phyloP scores from a whole-genome alignment of 352 stramenopile genomes.

The Globisporangium middletonii region DNA sequence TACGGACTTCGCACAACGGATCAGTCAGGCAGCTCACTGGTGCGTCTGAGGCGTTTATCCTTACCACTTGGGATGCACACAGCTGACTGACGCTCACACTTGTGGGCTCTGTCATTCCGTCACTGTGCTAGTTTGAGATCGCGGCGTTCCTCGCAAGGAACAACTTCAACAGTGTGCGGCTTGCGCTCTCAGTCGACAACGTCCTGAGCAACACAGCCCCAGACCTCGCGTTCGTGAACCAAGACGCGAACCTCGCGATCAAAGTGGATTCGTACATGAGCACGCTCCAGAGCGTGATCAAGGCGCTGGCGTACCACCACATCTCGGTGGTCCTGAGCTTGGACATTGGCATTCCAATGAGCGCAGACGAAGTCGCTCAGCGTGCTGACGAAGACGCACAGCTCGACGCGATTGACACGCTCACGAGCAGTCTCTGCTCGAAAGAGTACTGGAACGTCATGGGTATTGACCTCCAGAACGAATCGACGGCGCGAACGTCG shows the following conservation, averaged over 20 bases:
- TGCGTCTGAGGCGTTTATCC: slow-evolving; percentile 16
- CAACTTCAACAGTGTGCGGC: slow-evolving; percentile 48
- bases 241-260: slow-evolving; percentile 27
- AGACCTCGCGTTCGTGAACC: slow-evolving; percentile 23
- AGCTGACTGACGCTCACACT: too few species aligned
- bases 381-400: slow-evolving; percentile 23
- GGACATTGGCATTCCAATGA: slow-evolving; percentile 21
- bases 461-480: slow-evolving; percentile 66
- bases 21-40: slow-evolving; percentile 47
- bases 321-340: slow-evolving; percentile 44
- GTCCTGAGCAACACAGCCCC: slow-evolving; percentile 36
- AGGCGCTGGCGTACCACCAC: slow-evolving; percentile 31
- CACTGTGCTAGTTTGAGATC: slow-evolving; percentile 48
- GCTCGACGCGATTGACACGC: slow-evolving; percentile 33
- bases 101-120: too few species aligned
- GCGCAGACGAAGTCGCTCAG: slow-evolving; percentile 2
- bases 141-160: slow-evolving; percentile 33
- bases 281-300: slow-evolving; percentile 36
- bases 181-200: slow-evolving; percentile 26
- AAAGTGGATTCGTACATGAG: slow-evolving; percentile 30
- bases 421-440: slow-evolving; percentile 40
- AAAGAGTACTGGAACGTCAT: slow-evolving; percentile 75
- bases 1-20: slow-evolving; percentile 63
- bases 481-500: slow-evolving; percentile 34
- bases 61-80: too few species aligned